These are phyloP conservation scores for Puccinia hordei DNA, from an alignment of 1,284 basidiomycete species.

Conservation along the genomic window DNA sequence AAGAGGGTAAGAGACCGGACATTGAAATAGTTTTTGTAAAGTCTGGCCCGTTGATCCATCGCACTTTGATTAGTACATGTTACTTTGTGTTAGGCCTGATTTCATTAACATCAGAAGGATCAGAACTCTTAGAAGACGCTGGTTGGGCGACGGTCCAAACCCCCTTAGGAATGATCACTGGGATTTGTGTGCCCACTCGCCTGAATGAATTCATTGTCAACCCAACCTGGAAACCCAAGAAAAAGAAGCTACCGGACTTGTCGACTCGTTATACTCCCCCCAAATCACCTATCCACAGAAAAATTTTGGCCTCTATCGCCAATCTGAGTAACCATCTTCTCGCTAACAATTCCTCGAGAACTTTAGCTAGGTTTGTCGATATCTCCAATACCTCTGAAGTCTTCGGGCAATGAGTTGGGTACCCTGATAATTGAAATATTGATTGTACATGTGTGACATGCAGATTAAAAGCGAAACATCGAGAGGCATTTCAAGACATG, in stretches of 20 bases:
- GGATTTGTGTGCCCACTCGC: slow-evolving; percentile 83
- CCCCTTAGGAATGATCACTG: slow-evolving; percentile 82
- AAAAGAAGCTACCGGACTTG: slow-evolving; percentile 61
- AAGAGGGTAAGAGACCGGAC: slow-evolving; percentile 71
- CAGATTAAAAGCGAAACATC: slow-evolving; percentile 76
- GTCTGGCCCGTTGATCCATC: slow-evolving; percentile 43
- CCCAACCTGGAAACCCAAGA: slow-evolving; percentile 70
- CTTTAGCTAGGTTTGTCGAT: slow-evolving; percentile 29
- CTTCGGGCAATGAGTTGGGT: slow-evolving; percentile 21
- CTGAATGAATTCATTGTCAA: slow-evolving; percentile 78
- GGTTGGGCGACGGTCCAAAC: slow-evolving; percentile 88
- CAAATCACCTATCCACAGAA: slow-evolving; percentile 73
- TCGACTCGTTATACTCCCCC: slow-evolving; percentile 64
- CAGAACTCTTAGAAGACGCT: slow-evolving; percentile 82
- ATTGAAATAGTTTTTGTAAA: neutral
- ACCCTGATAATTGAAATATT: neutral
- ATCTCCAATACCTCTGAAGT: slow-evolving; percentile 54
- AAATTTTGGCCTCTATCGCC: slow-evolving; percentile 83
- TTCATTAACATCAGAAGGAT: slow-evolving; percentile 72
- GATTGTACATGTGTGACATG: neutral
- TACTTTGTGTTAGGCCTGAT: slow-evolving; percentile 90
- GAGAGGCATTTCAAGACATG: slow-evolving; percentile 71
- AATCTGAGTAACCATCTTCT: slow-evolving; percentile 95
- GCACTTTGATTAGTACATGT: slow-evolving; percentile 70
- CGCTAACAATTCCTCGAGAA: slow-evolving; percentile 66